phyloP scores from a whole-genome alignment of 2,329 filamentous ascomycete species.

The Elsinoe fawcettii region DNA sequence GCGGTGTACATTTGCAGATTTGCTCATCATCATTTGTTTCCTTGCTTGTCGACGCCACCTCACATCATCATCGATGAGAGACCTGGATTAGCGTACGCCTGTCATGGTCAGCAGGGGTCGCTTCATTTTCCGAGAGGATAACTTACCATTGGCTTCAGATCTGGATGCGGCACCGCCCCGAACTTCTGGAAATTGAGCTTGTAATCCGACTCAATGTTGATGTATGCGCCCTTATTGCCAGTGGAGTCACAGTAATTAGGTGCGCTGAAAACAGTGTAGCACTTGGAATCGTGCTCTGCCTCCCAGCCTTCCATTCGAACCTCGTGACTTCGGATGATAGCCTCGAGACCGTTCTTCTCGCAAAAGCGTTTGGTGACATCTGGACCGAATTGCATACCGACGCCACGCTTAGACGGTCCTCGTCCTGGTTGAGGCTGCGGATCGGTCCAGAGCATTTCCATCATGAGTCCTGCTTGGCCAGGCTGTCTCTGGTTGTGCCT shows the following conservation, averaged over 20 bases:
- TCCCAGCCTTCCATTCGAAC: conserved; percentile 99
- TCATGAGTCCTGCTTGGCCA: conserved; percentile 91
- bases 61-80: conserved; percentile 61
- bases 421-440: conserved; percentile 79
- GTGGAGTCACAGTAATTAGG: conserved; percentile 97
- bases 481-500: conserved; percentile 86
- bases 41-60: background rate
- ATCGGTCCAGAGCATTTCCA: conserved; percentile 99
- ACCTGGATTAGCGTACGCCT: conserved; percentile 80
- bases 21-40: background rate
- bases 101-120: conserved; percentile 12
- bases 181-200: conserved; percentile 91
- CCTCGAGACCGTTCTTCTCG: conserved; percentile 87
- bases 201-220: conserved; percentile 88
- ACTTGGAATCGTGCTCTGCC: conserved; percentile 89
- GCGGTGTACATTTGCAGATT: conserved; percentile 1
- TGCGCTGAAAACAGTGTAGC: conserved; percentile 97
- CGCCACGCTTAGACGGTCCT: conserved; percentile 90
- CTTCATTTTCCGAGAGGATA: background rate
- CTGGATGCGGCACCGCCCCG: conserved; percentile 90
- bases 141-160: conserved; percentile 80
- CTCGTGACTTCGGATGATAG: conserved; percentile 94
- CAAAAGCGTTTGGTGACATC: conserved; percentile 96
- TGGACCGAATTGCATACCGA: conserved; percentile 92
- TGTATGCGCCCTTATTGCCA: conserved; percentile 96